Evolutionary conservation across 2,329 filamentous ascomycete genomes (phyloP), one percentile per base, ranked within the genome.

Genomic region (Neobulgaria alba): DNA sequence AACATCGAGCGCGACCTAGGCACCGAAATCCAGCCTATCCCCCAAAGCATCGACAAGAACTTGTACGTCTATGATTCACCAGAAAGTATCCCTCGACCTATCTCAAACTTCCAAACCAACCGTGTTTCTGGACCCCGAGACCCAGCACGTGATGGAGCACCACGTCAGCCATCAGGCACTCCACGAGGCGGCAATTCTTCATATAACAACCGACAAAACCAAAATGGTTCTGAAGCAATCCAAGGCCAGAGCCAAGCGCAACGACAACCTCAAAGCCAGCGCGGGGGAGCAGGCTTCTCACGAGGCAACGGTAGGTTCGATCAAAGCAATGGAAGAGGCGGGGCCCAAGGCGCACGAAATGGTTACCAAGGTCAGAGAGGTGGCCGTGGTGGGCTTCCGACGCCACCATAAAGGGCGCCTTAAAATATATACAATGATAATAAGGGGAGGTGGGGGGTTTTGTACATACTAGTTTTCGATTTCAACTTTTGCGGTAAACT

Each of bases 1-100:
- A 93, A 93, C 63, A 98, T 98, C 54, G 92, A 98, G 65, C 85
- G 93, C 55, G 92, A 98, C 58, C 72, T 98, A 30, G 92, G 92
- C 38, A 98, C 92, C 5, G 92, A 98, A 66, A 98, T 98, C 47
- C 85, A 92, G 60, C 82, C 92, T n/a, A 98, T 98, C 57, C 92
- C 92, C 14, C 75, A 79, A 38, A 83, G 79, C 53, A 98, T 98
- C 51, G 92, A 98, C 70, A 96, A 95, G 75, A 93, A 85, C 50
- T 79, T 98, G 29, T 98, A 98, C 61, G 92, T 98, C 38, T 98
- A 98, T 63, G 93, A 98, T 49, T 85, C 89, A 48, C 92, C 92
- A 1, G 90, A 98, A 58, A 90, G 75, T 43, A 96, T 98, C 55
- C 92, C 93, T 37, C 80, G 89, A 23, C 92, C 92, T 3, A 75